A percentile compares a stretch with the other conserved stretches of the same genome.
These are phyloP conservation scores for Metschnikowia cerradonensis DNA, from an alignment of 805 yeast genomes.

Conservation along the genomic window DNA sequence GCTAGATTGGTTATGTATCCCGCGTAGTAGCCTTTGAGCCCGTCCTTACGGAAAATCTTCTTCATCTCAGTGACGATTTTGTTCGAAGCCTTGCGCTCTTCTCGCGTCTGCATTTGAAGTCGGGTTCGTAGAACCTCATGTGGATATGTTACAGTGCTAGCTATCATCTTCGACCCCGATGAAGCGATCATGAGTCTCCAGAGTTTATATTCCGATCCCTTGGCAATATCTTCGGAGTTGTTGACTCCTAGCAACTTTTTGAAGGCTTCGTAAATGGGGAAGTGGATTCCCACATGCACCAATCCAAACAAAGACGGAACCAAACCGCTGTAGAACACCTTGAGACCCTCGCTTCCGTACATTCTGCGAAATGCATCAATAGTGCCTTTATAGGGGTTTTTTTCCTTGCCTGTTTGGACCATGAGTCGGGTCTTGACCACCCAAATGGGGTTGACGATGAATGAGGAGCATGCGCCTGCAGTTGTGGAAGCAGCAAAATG, in stretches of 20 bases:
- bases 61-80: conserved; percentile 30
- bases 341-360: conserved; percentile 72
- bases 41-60: conserved; percentile 59
- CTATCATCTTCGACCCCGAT: conserved; percentile 79
- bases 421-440: conserved; percentile 92
- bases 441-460: conserved; percentile 93
- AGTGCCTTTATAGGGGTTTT: conserved; percentile 64
- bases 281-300: conserved; percentile 91
- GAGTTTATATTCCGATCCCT: conserved; percentile 15
- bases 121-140: conserved; percentile 93
- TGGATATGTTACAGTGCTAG: conserved; percentile 86
- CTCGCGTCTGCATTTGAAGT: conserved; percentile 60
- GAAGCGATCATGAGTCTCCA: conserved; percentile 53
- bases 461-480: conserved; percentile 85
- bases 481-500: conserved; percentile 67
- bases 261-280: conserved; percentile 85
- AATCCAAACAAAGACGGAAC: conserved; percentile 88
- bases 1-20: conserved; percentile 84
- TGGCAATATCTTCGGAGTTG: conserved; percentile 11
- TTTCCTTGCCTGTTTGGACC: conserved; percentile 61
- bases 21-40: conserved; percentile 78
- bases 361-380: conserved; percentile 78
- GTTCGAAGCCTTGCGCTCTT: conserved; percentile 18
- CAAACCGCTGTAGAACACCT: conserved; percentile 83
- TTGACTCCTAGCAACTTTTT: conserved; percentile 37